Base-by-base conservation (phyloP, 495 filamentous ascomycete species). In the Penicillium cinerascens region DNA sequence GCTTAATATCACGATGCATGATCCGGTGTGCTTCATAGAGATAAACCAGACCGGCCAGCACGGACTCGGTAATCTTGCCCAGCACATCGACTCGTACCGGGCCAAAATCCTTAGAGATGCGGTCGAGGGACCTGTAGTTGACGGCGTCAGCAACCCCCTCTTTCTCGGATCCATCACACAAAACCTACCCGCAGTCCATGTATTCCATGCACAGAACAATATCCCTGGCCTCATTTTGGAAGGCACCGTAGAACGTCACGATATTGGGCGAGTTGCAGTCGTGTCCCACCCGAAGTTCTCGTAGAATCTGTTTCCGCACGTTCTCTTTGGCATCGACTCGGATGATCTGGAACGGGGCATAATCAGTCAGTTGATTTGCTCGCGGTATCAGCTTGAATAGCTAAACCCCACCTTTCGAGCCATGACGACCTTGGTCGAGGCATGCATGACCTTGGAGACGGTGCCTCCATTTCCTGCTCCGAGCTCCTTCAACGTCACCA, bases 141-240 rank as follows among this genome's bases (percentile, higher is more conserved):
- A 44, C 4, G 46, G 22, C 26, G 38, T 66, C 37, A 63, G 60
- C 54, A 38, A 45, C 10, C 47, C 20, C 36, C 17, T 38, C 36
- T 47, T 58, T 39, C n/a, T 36, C 27, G 37, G 26, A 7, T 22
- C 43, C n/a, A 21, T n/a, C 18, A 37, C 20, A 15, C 27, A 37
- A 13, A 16, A 72, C 84, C 68, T 81, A 98, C 93, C 95, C 95
- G 71, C 91, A 89, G 76, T 98, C 93, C 91, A 96, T 96, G 64
- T 98, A 97, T 68, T 98, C 93, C 93, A 98, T 98, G 67, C 93
- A 98, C 87, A 98, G 87, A 53, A 97, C 91, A 54, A 98, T 95
- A 73, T 97, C 93, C 56, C 93, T 88, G 41, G 86, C 87, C 59
- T 96, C 90, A 60, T 96, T 96, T 51, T 97, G 81, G 71, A 97